A percentile compares a stretch with the other conserved stretches of the same genome.
Evolutionary conservation across 2,329 filamentous ascomycete species (phyloP).

Genomic region (Mycosphaerella arachidis): DNA sequence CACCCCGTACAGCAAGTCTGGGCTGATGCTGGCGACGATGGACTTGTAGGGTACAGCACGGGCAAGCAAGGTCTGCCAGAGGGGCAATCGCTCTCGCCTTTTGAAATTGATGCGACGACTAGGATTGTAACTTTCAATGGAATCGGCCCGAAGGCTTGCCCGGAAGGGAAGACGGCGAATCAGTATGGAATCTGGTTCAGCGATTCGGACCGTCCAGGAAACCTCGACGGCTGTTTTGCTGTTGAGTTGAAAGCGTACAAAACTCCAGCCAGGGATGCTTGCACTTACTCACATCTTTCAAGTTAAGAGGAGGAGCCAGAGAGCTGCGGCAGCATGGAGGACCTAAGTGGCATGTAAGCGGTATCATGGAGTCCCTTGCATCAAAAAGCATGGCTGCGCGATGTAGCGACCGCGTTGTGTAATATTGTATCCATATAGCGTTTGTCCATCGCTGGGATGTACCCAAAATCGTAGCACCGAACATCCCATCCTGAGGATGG

Average conservation of each 20-base stretch:
- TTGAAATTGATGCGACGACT: not conserved
- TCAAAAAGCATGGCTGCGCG: not conserved
- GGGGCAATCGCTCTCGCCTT: not conserved
- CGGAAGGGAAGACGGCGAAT: not conserved
- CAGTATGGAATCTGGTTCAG: not conserved
- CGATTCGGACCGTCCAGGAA: not conserved
- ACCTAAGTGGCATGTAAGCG: not conserved
- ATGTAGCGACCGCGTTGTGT: not conserved
- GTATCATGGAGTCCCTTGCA: not conserved
- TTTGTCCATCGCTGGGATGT: too few species aligned
- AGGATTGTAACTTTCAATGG: conserved; percentile 1
- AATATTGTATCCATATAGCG: too few species aligned
- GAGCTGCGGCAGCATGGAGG: not conserved
- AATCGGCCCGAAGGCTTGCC: conserved; percentile 2
- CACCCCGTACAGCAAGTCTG: conserved; percentile 1
- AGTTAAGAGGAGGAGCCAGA: not conserved
- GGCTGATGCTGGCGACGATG: not conserved
- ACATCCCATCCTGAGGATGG: too few species aligned
- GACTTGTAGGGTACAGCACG: not conserved
- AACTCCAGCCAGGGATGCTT: not conserved
- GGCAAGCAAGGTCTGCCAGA: not conserved
- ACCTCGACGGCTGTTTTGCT: not conserved
- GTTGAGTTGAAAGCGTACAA: conserved; percentile 2
- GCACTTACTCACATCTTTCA: not conserved
- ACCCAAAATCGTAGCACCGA: too few species aligned